phyloP scores from a whole-genome alignment of 345 rosid genomes.

The Kernera saxatilis region DNA sequence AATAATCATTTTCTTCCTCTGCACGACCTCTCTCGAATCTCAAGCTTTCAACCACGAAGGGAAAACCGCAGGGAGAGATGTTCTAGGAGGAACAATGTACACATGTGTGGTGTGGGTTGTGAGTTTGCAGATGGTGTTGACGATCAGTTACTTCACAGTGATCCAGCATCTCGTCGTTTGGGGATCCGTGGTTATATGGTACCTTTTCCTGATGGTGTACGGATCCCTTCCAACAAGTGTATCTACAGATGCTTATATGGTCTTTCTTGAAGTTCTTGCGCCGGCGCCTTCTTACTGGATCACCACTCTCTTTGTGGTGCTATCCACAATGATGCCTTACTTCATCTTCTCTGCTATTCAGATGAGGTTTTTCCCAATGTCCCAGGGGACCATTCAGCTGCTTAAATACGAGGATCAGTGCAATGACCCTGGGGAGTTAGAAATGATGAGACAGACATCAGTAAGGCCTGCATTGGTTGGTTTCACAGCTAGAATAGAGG shows the following conservation, averaged over 20 bases:
- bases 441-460: constrained; percentile 70
- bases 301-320: constrained; percentile 43
- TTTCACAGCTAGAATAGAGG: constrained; percentile 76
- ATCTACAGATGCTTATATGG: constrained; percentile 53
- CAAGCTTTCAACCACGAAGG: constrained; percentile 75
- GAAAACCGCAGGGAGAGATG: constrained; percentile 55
- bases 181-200: constrained; percentile 70
- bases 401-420: constrained; percentile 61
- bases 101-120: constrained; percentile 90
- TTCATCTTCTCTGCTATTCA: constrained; percentile 55
- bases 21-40: constrained; percentile 53
- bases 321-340: constrained; percentile 60
- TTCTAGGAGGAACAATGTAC: constrained; percentile 76
- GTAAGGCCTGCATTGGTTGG: constrained; percentile 63
- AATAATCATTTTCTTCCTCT: constrained; percentile 64
- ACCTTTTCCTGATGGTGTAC: constrained; percentile 56
- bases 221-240: constrained; percentile 44
- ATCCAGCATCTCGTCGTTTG: constrained; percentile 62
- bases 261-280: constrained; percentile 75
- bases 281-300: constrained; percentile 83
- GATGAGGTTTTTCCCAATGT: constrained; percentile 88
- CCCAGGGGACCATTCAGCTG: constrained; percentile 75
- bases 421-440: constrained; percentile 48
- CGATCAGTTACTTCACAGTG: constrained; percentile 73
- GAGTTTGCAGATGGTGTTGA: constrained; percentile 75